phyloP scores from a whole-genome alignment of 352 stramenopile species.

The Pythium dissotocum region DNA sequence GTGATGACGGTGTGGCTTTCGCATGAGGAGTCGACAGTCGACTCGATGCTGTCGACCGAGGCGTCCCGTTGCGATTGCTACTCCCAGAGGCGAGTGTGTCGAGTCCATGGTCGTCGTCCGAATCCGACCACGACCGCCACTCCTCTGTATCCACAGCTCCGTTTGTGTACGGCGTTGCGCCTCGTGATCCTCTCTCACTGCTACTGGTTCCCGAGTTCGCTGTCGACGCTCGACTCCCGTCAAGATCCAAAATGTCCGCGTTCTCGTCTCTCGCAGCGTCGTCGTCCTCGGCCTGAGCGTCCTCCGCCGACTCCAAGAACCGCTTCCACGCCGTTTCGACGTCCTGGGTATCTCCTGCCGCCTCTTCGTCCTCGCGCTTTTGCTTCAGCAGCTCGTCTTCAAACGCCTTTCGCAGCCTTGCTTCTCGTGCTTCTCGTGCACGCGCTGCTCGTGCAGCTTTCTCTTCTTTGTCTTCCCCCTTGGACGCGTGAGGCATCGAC shows the following conservation, averaged over 20 bases:
- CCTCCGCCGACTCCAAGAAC: constrained; percentile 48
- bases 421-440: constrained; percentile 15
- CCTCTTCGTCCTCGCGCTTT: constrained; percentile 43
- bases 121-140: constrained; percentile 19
- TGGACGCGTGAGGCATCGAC: not conserved
- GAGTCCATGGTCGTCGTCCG: constrained; percentile 9
- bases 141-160: constrained; percentile 15
- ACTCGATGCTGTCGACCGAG: constrained; percentile 18
- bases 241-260: not conserved
- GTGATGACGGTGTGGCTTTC: not conserved
- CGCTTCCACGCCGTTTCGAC: constrained; percentile 60
- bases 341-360: constrained; percentile 46
- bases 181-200: not conserved
- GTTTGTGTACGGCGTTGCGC: constrained; percentile 17
- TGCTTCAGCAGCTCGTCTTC: constrained; percentile 22
- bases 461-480: constrained; percentile 15
- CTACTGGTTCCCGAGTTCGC: not conserved
- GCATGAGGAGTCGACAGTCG: constrained; percentile 14
- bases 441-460: constrained; percentile 10
- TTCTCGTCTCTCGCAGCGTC: not conserved
- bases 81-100: not conserved
- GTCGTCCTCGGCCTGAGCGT: constrained; percentile 20
- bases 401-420: constrained; percentile 19
- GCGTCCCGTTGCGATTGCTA: constrained; percentile 13
- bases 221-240: constrained; percentile 11